phyloP scores from a whole-genome alignment of 148 eudicot genomes.

The Beta vulgaris region DNA sequence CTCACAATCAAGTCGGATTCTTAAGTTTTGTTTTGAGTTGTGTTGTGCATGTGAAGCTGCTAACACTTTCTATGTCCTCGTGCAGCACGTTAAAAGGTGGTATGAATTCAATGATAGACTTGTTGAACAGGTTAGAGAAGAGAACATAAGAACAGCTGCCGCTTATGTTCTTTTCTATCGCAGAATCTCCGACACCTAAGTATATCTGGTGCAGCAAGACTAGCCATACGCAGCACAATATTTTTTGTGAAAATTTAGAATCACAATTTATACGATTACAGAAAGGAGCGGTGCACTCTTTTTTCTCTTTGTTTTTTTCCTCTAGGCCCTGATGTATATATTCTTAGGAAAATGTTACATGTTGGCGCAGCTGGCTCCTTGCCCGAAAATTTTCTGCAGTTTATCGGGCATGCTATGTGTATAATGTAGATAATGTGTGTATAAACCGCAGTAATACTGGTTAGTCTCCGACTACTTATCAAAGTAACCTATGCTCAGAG shows the following conservation, averaged over 20 bases:
- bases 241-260: neutral
- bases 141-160: slow-evolving; percentile 59
- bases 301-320: neutral
- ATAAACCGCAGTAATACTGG: neutral
- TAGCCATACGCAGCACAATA: neutral
- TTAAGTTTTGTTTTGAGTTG: neutral
- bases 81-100: slow-evolving; percentile 68
- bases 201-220: neutral
- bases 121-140: slow-evolving; percentile 46
- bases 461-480: too few relatives aligned
- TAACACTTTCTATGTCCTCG: neutral
- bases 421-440: neutral
- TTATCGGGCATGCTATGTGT: neutral
- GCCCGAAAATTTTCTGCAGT: neutral
- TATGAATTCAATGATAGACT: slow-evolving; percentile 70
- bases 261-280: neutral
- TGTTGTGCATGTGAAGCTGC: neutral
- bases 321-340: neutral
- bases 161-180: slow-evolving; percentile 86
- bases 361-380: slow-evolving; percentile 3
- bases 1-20: neutral
- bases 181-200: slow-evolving; percentile 41
- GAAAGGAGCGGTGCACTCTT: neutral
- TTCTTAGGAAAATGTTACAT: neutral
- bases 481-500: too few relatives aligned